A percentile compares a stretch with the other conserved stretches of the same genome.
Evolutionary conservation across 2,329 filamentous ascomycete species (phyloP).

Genomic region (Colletotrichum nymphaeae): DNA sequence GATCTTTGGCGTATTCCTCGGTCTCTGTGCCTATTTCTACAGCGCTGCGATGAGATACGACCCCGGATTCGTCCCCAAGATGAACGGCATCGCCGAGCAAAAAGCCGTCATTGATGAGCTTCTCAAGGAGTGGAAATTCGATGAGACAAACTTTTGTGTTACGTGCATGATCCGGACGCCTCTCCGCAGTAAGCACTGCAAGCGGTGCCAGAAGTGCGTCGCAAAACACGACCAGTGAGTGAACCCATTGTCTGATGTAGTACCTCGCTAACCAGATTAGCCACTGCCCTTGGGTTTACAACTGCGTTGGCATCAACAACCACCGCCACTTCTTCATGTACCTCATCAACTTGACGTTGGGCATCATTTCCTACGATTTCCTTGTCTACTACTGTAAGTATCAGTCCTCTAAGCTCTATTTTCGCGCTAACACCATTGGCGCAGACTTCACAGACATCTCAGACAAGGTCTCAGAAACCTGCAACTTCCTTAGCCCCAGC

Average conservation of each 20-base stretch:
- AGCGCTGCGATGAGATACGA: conserved; percentile 86
- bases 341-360: conserved; percentile 79
- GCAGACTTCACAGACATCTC: conserved; percentile 73
- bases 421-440: conserved; percentile 41
- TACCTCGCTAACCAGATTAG: conserved; percentile 54
- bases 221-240: conserved; percentile 96
- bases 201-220: conserved; percentile 89
- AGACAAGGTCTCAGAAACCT: conserved; percentile 64
- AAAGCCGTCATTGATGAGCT: conserved; percentile 90
- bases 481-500: conserved; percentile 79
- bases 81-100: conserved; percentile 89
- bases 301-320: conserved; percentile 95
- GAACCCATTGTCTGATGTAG: not conserved
- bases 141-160: conserved; percentile 94
- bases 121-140: conserved; percentile 86
- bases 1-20: conserved; percentile 73
- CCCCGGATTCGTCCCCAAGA: conserved; percentile 92
- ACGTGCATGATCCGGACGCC: conserved; percentile 95
- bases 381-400: conserved; percentile 78
- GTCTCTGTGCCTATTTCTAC: conserved; percentile 87
- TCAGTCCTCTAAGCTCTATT: not conserved
- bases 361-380: conserved; percentile 78
- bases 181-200: conserved; percentile 95
- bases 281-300: conserved; percentile 98
- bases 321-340: conserved; percentile 96